A percentile compares a stretch with the other conserved stretches of the same genome.
These are phyloP conservation scores for Lichtheimia ramosa DNA, from an alignment of 371 early-diverging fungal genomes.

Conservation along the genomic window DNA sequence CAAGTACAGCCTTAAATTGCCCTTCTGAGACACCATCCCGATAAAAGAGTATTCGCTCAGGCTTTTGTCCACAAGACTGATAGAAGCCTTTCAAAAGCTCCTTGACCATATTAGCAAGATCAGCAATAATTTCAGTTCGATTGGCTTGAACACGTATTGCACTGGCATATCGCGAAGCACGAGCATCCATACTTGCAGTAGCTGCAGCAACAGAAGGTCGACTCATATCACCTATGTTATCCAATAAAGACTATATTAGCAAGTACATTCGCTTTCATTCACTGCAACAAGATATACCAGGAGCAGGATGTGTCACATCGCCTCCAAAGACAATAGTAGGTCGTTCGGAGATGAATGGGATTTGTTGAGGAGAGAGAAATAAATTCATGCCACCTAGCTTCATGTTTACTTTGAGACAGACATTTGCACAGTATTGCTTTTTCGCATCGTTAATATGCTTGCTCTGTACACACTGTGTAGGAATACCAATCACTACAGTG, in stretches of 20 bases:
- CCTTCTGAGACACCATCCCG: constrained; percentile 95
- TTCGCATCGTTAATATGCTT: constrained; percentile 65
- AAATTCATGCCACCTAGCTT: constrained; percentile 83
- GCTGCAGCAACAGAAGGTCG: constrained; percentile 84
- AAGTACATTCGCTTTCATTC: background rate
- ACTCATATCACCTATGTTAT: constrained; percentile 53
- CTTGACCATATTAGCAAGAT: constrained; percentile 79
- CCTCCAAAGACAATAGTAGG: constrained; percentile 95
- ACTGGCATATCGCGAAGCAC: constrained; percentile 85
- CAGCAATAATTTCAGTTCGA: constrained; percentile 86
- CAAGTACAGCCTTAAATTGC: constrained; percentile 83
- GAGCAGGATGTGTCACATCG: constrained; percentile 86
- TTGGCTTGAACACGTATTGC: constrained; percentile 82
- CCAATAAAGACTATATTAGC: no score
- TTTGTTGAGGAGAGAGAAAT: constrained; percentile 55
- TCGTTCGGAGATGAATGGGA: constrained; percentile 66
- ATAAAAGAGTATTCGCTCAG: constrained; percentile 90
- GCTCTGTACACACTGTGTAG: constrained; percentile 88
- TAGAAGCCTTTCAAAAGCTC: constrained; percentile 83
- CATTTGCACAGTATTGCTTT: constrained; percentile 70
- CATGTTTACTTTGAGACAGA: constrained; percentile 87
- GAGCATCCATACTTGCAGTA: constrained; percentile 75
- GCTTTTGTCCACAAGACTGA: constrained; percentile 73
- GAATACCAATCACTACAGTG: constrained; percentile 69
- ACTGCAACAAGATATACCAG: constrained; percentile 91